Conservation (phyloP, 2,329 filamentous ascomycete genomes). For the Fusarium irregulare region DNA sequence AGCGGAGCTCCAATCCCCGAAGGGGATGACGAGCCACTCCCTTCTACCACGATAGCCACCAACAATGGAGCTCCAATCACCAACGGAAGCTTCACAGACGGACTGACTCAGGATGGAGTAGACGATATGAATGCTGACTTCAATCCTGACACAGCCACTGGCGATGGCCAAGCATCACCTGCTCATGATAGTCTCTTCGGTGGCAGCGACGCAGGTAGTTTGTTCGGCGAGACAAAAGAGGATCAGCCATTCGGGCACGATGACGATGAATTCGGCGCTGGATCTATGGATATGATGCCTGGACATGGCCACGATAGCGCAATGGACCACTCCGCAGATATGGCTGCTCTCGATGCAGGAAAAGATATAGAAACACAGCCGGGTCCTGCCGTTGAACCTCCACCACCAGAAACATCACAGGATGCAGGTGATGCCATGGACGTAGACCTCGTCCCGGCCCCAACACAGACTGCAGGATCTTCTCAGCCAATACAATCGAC, state of each 20-base stretch:
- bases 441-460: slow-evolving; percentile 40
- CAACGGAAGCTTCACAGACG: slow-evolving; percentile 59
- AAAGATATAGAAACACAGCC: slow-evolving; percentile 45
- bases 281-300: slow-evolving; percentile 70
- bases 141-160: slow-evolving; percentile 22
- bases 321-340: slow-evolving; percentile 58
- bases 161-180: slow-evolving; percentile 72
- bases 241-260: slow-evolving; percentile 78
- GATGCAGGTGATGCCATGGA: slow-evolving; percentile 47
- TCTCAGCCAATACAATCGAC: slow-evolving; percentile 12
- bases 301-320: slow-evolving; percentile 54
- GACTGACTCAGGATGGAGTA: slow-evolving; percentile 31
- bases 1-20: slow-evolving; percentile 80
- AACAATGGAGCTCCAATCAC: slow-evolving; percentile 73
- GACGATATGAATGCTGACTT: slow-evolving; percentile 42
- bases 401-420: slow-evolving; percentile 19
- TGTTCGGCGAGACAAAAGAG: slow-evolving; percentile 83
- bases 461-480: slow-evolving; percentile 22
- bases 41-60: slow-evolving; percentile 78
- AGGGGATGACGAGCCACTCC: slow-evolving; percentile 69
- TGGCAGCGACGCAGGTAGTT: slow-evolving; percentile 80
- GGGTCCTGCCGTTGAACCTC: slow-evolving; percentile 38
- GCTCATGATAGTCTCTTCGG: slow-evolving; percentile 85
- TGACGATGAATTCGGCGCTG: slow-evolving; percentile 82
- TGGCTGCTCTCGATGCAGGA: slow-evolving; percentile 50